A percentile compares a stretch with the other conserved stretches of the same genome.
Conservation (phyloP, 2,329 filamentous ascomycete species). For the Helotiales sp. region DNA sequence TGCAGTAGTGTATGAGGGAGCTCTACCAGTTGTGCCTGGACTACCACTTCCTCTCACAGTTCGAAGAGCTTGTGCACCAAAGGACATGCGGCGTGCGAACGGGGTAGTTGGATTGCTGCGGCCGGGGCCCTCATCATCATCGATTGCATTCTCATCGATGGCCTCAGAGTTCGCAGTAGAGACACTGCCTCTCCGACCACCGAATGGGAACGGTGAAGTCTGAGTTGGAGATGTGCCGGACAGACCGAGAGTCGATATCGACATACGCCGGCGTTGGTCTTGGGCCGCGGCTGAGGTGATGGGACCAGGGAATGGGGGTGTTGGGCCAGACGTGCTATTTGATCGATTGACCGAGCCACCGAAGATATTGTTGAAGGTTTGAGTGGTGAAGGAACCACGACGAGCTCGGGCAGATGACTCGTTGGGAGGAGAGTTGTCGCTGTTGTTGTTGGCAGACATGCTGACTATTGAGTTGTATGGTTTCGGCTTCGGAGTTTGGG, state of each 20-base stretch:
- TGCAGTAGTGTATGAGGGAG: conserved; percentile 39
- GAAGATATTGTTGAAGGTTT: conserved; percentile 55
- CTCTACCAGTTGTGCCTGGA: conserved; percentile 41
- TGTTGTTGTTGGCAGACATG: conserved; percentile 50
- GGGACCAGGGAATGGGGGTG: conserved; percentile 52
- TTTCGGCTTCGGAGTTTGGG: background rate
- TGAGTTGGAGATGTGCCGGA: conserved; percentile 71
- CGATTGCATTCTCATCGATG: conserved; percentile 74
- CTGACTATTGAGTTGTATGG: conserved; percentile 24
- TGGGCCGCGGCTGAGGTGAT: conserved; percentile 56
- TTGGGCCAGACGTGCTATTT: conserved; percentile 52
- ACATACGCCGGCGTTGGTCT: conserved; percentile 70
- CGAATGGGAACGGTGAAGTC: conserved; percentile 54
- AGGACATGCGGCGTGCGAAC: conserved; percentile 85
- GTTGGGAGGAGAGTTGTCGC: conserved; percentile 45
- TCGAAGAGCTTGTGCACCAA: conserved; percentile 73
- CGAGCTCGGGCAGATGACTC: conserved; percentile 48
- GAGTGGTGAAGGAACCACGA: conserved; percentile 52
- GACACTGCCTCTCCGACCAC: conserved; percentile 68
- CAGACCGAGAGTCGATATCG: conserved; percentile 75
- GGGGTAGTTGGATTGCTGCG: conserved; percentile 71
- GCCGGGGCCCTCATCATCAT: conserved; percentile 63
- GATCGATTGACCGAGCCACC: conserved; percentile 46
- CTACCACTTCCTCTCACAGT: conserved; percentile 45
- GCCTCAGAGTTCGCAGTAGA: conserved; percentile 69